Evolutionary conservation across 441 rosid species (phyloP).

Genomic region (Populus hybrid): DNA sequence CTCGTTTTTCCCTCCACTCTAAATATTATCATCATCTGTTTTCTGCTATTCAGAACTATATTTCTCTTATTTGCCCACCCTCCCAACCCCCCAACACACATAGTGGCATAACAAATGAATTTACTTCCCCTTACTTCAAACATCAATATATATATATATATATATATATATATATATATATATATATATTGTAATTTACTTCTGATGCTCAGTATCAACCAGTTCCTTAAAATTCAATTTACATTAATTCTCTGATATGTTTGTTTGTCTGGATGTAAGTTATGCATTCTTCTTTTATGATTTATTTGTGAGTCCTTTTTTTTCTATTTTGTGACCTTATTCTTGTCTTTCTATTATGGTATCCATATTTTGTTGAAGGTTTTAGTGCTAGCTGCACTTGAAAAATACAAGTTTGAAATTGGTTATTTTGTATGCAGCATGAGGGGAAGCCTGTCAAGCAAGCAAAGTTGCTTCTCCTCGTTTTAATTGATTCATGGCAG

Average conservation of each 20-base stretch:
- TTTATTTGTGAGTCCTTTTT: background rate
- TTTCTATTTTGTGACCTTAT: background rate
- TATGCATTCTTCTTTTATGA: background rate
- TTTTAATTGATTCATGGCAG: conserved; percentile 39
- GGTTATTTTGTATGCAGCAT: conserved; percentile 19
- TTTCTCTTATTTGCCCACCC: background rate
- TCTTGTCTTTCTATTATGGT: conserved; percentile 5
- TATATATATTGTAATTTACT: background rate
- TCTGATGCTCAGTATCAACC: background rate
- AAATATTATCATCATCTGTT: background rate
- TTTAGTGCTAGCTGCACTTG: conserved; percentile 13
- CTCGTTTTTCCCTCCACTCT: background rate
- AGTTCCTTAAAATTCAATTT: background rate
- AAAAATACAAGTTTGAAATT: conserved; percentile 13
- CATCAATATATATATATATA: too few relatives aligned
- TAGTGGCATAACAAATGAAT: background rate
- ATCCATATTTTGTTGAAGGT: conserved; percentile 12
- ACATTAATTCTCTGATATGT: background rate
- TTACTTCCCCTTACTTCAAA: background rate
- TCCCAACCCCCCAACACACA: background rate
- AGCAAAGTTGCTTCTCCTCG: conserved; percentile 20
- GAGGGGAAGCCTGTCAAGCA: conserved; percentile 26
- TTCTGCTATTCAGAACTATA: background rate
- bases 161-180: too few relatives aligned
- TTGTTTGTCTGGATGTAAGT: background rate